Evolutionary conservation across 75 land plant species (phyloP), one percentile per base, ranked within the genome.

Genomic region (Cryptomeria japonica): DNA sequence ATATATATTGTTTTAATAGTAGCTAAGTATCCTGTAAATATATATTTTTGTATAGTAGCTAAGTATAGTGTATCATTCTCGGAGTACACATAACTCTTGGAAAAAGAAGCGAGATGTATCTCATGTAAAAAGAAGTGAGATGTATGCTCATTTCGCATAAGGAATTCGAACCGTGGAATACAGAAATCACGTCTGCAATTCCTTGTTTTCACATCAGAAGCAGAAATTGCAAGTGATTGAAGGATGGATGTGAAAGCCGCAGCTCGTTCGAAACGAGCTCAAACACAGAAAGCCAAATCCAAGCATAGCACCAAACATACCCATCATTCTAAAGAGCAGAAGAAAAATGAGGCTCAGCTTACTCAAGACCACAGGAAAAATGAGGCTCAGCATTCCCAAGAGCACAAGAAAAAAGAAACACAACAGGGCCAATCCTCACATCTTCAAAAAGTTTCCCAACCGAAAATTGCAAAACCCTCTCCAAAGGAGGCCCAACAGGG

Each of bases 231-330:
- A 64, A 25, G 28, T 25, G n/a, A 64, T 25, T 25, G 70, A 2
- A 82, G 47, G 11, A 82, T 82, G 84, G 84, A 82, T 41, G 5
- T 12, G 6, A 93, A 93, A 85, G 55, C 89, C 5, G 34, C 93
- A 58, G 94, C 94, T 53, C 92, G 91, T 64, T 92, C 94, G 9
- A 90, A 93, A 84, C 78, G 94, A 83, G 85, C 90, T 6, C 93
- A 93, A 56, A 61, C 93, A 34, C 90, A 86, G 41, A 89, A 32
- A 82, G 84, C 84, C 51, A 82, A 82, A 25, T 46, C 84, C 49
- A 82, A 82, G 42, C 47, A 44, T n/a, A 82, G 28, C 49, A 10
- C 84, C 15, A 82, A 82, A 22, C 84, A 46, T 44, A 0, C 46
- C 11, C 46, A 79, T 8, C 46, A 79, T 19, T 41, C 82, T 10